phyloP scores from a whole-genome alignment of 768 basidiomycete species.

The Lyophyllum semitale region DNA sequence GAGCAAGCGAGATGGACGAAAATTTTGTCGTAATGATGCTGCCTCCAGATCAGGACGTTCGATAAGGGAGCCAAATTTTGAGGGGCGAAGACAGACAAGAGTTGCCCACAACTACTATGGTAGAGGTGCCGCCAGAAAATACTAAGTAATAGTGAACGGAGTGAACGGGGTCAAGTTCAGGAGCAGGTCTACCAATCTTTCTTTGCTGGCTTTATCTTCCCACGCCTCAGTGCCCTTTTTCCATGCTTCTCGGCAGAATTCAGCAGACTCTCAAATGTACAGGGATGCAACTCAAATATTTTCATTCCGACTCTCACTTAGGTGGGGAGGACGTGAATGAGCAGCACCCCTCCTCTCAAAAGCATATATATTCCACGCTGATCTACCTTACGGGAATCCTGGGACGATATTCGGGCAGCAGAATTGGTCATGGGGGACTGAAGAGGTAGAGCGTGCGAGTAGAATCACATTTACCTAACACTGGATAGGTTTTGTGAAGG shows the following conservation, averaged over 20 bases:
- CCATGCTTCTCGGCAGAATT: constrained; percentile 28
- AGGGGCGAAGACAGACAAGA: constrained; percentile 35
- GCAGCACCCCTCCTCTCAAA: too few relatives aligned
- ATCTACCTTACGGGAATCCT: neutral
- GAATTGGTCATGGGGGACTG: neutral
- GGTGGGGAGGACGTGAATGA: too few relatives aligned
- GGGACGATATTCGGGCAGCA: neutral
- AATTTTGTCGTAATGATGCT: constrained; percentile 21
- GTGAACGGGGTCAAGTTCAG: constrained; percentile 40
- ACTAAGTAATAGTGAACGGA: constrained; percentile 52
- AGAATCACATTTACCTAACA: constrained; percentile 8
- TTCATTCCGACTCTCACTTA: neutral
- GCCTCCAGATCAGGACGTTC: constrained; percentile 22
- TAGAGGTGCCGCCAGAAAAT: constrained; percentile 54
- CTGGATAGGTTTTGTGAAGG: neutral
- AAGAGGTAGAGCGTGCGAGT: constrained; percentile 11
- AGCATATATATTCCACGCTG: neutral
- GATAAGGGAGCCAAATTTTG: constrained; percentile 22
- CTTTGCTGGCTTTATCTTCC: constrained; percentile 35
- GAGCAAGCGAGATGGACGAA: constrained; percentile 13
- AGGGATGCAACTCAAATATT: neutral
- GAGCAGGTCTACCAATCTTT: constrained; percentile 32
- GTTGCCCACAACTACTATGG: constrained; percentile 55
- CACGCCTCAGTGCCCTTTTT: constrained; percentile 31
- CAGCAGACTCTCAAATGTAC: too few relatives aligned